Conservation (phyloP, 805 yeast species). For the Ogataea dorogensis region DNA sequence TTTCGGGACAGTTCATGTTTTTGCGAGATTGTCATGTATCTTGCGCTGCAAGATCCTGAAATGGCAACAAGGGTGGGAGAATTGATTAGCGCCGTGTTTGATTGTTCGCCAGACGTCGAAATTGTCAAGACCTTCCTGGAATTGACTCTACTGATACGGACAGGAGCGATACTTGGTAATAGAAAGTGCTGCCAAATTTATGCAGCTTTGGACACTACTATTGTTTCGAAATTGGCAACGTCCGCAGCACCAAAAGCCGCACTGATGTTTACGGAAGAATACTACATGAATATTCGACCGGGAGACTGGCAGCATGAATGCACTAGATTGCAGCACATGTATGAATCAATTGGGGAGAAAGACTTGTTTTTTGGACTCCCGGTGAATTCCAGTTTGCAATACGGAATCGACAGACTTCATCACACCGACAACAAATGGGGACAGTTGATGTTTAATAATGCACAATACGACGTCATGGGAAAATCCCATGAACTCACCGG, state of each 20-base stretch:
- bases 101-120: conserved; percentile 8
- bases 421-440: conserved; percentile 26
- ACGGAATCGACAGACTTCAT: conserved; percentile 46
- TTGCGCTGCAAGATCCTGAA: neutral
- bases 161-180: conserved; percentile 36
- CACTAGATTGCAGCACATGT: conserved; percentile 37
- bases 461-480: conserved; percentile 48
- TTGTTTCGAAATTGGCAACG: conserved; percentile 35
- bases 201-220: conserved; percentile 29
- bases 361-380: conserved; percentile 71
- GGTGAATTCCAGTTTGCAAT: conserved; percentile 49
- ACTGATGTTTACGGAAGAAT: conserved; percentile 49
- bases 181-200: conserved; percentile 33
- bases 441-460: conserved; percentile 52
- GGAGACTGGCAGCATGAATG: conserved; percentile 20
- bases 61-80: conserved; percentile 11
- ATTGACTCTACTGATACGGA: conserved; percentile 37
- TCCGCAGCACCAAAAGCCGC: conserved; percentile 41
- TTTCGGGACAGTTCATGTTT: conserved; percentile 31
- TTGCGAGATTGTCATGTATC: conserved; percentile 19
- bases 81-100: conserved; percentile 18
- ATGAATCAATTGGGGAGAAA: conserved; percentile 53
- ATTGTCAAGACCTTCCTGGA: conserved; percentile 28
- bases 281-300: conserved; percentile 17
- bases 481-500: conserved; percentile 1